Conservation (phyloP, 176 grass and related monocot species). For the Microstegium vimineum region DNA sequence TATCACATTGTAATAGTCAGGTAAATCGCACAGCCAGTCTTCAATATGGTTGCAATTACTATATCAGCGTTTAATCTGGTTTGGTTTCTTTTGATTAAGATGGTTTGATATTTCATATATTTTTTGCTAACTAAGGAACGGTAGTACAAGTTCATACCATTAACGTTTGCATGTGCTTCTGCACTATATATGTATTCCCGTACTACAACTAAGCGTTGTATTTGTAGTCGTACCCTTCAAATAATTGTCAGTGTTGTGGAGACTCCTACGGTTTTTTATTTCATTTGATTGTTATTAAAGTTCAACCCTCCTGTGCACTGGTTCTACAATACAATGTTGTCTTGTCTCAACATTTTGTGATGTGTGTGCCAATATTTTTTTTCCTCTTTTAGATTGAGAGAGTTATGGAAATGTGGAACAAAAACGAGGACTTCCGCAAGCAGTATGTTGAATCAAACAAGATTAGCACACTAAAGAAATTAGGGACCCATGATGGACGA, state of each 20-base stretch:
- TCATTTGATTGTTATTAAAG: conserved; percentile 6
- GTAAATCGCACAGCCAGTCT: conserved; percentile 34
- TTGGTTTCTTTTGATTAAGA: neutral
- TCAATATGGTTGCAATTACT: neutral
- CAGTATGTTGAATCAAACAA: conserved; percentile 78
- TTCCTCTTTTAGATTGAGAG: conserved; percentile 45
- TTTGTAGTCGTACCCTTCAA: neutral
- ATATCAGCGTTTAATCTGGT: neutral
- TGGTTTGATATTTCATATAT: neutral
- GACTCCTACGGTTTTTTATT: neutral
- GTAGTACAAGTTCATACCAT: neutral
- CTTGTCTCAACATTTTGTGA: conserved; percentile 3
- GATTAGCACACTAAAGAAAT: conserved; percentile 69
- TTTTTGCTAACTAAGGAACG: conserved; percentile 15
- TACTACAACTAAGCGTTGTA: neutral
- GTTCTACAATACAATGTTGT: neutral
- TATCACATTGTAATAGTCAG: conserved; percentile 63
- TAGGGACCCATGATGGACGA: conserved; percentile 80
- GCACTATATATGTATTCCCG: neutral
- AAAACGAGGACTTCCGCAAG: conserved; percentile 63
- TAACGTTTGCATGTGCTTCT: neutral
- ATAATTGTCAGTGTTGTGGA: neutral
- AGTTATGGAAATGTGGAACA: conserved; percentile 70
- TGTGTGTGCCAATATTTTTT: conserved; percentile 3
- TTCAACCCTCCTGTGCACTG: neutral